Evolutionary conservation across 2,329 filamentous ascomycete species (phyloP).

Genomic region (Rutstroemia sp.): DNA sequence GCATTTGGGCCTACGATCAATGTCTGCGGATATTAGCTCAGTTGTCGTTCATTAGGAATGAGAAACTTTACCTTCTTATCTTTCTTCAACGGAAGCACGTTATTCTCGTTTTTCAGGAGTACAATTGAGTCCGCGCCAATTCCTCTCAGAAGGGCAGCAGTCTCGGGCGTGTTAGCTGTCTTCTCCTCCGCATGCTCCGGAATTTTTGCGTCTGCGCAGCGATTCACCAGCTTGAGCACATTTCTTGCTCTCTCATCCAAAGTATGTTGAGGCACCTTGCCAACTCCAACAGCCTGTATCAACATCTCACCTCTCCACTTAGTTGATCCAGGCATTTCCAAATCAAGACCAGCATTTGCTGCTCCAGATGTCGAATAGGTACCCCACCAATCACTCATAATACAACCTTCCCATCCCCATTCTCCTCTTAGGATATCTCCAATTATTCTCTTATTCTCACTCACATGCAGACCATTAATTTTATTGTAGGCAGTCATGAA

Average conservation of each 20-base stretch:
- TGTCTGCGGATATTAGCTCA: constrained; percentile 29
- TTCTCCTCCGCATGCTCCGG: constrained; percentile 23
- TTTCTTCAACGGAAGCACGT: constrained; percentile 44
- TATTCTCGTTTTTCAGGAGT: constrained; percentile 54
- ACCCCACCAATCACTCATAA: constrained; percentile 52
- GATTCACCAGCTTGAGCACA: constrained; percentile 19
- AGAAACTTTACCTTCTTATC: constrained; percentile 35
- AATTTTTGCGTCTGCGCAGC: constrained; percentile 31
- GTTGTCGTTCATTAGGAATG: constrained; percentile 42
- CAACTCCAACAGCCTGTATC: constrained; percentile 15
- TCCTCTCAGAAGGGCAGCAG: constrained; percentile 41
- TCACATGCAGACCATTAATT: constrained; percentile 49
- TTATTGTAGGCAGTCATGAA: constrained; percentile 56
- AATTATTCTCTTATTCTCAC: constrained; percentile 44
- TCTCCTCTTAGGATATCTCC: constrained; percentile 45
- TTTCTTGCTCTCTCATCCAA: constrained; percentile 18
- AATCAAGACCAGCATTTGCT: constrained; percentile 29
- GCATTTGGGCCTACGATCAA: constrained; percentile 51
- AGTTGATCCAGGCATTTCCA: constrained; percentile 34
- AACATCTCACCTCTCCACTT: constrained; percentile 17
- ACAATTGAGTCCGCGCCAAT: constrained; percentile 54
- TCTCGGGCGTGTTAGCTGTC: constrained; percentile 27
- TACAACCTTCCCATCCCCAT: constrained; percentile 49
- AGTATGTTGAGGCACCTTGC: constrained; percentile 18
- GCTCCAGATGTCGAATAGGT: constrained; percentile 23